Evolutionary conservation across 2,329 filamentous ascomycete genomes (phyloP).

Genomic region (Immersiporthe knoxdaviesiana): DNA sequence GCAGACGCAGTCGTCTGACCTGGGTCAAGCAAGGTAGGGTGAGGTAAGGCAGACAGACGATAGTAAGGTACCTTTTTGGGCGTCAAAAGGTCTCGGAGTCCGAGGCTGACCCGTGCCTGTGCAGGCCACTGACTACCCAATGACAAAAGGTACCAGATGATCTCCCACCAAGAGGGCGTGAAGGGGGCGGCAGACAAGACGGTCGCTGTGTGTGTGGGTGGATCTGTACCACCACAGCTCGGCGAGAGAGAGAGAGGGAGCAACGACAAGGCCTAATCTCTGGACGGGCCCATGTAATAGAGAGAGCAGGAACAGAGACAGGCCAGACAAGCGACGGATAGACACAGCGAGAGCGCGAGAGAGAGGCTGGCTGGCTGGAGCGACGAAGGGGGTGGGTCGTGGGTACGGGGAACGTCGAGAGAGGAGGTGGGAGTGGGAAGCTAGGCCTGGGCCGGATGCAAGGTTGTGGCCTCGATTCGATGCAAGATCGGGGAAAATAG

Average conservation of each 20-base stretch:
- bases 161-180: neutral
- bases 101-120: slow-evolving; percentile 2
- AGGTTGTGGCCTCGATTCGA: slow-evolving; percentile 13
- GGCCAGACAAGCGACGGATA: neutral
- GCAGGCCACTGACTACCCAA: neutral
- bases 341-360: neutral
- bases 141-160: neutral
- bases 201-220: slow-evolving; percentile 18
- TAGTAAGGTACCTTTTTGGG: slow-evolving; percentile 19
- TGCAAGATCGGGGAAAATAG: neutral
- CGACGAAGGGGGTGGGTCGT: slow-evolving; percentile 20
- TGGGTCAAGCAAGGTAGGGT: neutral
- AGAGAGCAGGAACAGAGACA: neutral
- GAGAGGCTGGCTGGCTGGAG: neutral
- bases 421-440: slow-evolving; percentile 7
- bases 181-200: neutral
- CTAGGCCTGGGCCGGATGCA: slow-evolving; percentile 14
- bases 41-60: neutral
- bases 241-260: too few species aligned
- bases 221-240: slow-evolving; percentile 26
- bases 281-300: too few species aligned
- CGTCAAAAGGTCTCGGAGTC: slow-evolving; percentile 24
- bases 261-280: too few species aligned
- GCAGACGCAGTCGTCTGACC: slow-evolving; percentile 13
- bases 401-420: slow-evolving; percentile 17